Base-by-base conservation (phyloP, 768 basidiomycete species). In the Lactarius akahatsu region DNA sequence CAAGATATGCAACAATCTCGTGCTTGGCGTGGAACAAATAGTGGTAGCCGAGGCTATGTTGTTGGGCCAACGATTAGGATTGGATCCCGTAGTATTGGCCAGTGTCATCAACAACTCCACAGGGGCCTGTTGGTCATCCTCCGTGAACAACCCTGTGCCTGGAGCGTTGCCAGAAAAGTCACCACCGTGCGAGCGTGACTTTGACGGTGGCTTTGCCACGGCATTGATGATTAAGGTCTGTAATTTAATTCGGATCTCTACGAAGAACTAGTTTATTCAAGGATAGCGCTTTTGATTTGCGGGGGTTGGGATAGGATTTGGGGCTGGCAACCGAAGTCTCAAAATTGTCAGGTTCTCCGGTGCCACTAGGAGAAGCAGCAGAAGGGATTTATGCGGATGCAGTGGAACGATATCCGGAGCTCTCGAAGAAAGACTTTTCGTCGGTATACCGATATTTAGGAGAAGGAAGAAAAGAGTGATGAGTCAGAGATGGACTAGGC, bases 21-120 rank as follows among this genome's bases (percentile, higher is more conserved):
- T 80, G 5, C 73, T 77, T 47, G 70, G 72, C 54, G 75, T 78
- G 30, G 74, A 94, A 72, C 92, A 94, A 76, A 85, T 93, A 62
- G 91, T 88, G 18, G 85, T 92, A 1, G 89, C 84, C n/a, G 94
- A 96, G 76, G 93, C 90, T 4, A 96, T 96, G 94, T 77, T 95
- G 5, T 81, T 96, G 11, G 94, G 94, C 4, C 83, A 86, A 75
- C 87, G 83, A 64, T 78, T 96, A n/a, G 94, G 94, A 3, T 77
- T 96, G 63, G 83, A 92, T 56, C 85, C 93, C 20, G 80, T 81
- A 10, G 80, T 94, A 36, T 82, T 96, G 26, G 90, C 94, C 3
- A 82, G 86, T 6, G 92, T 96, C 4, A 87, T 96, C 69, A 94
- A 95, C 74, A 94, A 83, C 73, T 90, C 88, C 67, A 92, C 91